phyloP scores from a whole-genome alignment of 2,329 filamentous ascomycete species.

The Gnomoniopsis sp. region DNA sequence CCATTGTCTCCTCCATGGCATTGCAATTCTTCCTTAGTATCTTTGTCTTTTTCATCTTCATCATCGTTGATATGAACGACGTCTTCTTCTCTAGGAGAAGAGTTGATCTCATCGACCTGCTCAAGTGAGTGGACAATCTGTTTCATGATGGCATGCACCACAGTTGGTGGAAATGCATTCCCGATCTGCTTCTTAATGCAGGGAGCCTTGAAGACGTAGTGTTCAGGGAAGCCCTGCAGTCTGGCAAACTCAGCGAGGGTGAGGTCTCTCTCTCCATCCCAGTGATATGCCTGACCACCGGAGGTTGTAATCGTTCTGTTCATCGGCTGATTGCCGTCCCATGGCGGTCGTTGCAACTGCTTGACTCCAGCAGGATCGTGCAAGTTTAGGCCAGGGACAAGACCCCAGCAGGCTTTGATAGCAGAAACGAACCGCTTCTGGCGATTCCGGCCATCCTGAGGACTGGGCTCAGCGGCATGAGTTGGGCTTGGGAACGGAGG shows the following conservation, averaged over 20 bases:
- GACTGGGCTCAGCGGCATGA: slow-evolving; percentile 41
- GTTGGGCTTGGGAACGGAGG: slow-evolving; percentile 63
- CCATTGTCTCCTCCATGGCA: not conserved
- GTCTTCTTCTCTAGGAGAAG: not conserved
- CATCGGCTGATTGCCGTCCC: slow-evolving; percentile 45
- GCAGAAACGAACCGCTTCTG: slow-evolving; percentile 43
- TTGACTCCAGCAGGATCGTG: slow-evolving; percentile 33
- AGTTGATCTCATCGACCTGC: slow-evolving; percentile 35
- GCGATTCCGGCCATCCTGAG: slow-evolving; percentile 18
- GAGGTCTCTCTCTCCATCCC: slow-evolving; percentile 58
- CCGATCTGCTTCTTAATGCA: slow-evolving; percentile 65
- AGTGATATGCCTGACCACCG: slow-evolving; percentile 62
- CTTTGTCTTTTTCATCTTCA: not conserved
- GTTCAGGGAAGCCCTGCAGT: slow-evolving; percentile 65
- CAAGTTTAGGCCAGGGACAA: slow-evolving; percentile 29
- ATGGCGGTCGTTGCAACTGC: slow-evolving; percentile 31
- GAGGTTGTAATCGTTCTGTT: slow-evolving; percentile 62
- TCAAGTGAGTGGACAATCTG: slow-evolving; percentile 46
- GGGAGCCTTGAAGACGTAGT: slow-evolving; percentile 53
- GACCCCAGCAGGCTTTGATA: slow-evolving; percentile 34
- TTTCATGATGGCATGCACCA: slow-evolving; percentile 47
- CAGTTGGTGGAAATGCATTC: slow-evolving; percentile 70
- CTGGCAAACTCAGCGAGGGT: slow-evolving; percentile 66
- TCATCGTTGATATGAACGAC: slow-evolving; percentile 4
- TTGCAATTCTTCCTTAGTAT: not conserved